These are phyloP conservation scores for Malbranchea zuffiana DNA, from an alignment of 2,329 filamentous ascomycete genomes.

Conservation along the genomic window DNA sequence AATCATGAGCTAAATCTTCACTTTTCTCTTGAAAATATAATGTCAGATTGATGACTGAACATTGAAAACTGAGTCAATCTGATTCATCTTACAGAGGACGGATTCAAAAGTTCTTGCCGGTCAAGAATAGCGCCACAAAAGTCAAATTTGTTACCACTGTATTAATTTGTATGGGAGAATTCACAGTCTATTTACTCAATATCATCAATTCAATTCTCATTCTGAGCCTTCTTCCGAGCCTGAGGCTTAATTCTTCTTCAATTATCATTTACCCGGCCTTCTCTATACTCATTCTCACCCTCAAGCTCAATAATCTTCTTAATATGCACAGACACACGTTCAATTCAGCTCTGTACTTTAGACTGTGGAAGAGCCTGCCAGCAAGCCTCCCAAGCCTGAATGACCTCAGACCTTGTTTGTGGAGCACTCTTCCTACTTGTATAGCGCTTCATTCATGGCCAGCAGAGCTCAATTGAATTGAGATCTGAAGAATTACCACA, in stretches of 20 bases:
- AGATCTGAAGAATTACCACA: slow-evolving; percentile 12
- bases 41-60: too few relatives aligned
- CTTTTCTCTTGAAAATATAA: too few relatives aligned
- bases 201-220: too few relatives aligned
- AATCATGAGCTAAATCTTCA: too few relatives aligned
- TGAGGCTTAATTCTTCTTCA: neutral
- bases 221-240: too few relatives aligned
- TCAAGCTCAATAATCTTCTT: neutral
- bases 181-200: too few relatives aligned
- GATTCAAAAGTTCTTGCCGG: too few relatives aligned
- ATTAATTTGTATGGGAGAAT: too few relatives aligned
- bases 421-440: slow-evolving; percentile 9
- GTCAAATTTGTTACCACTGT: too few relatives aligned
- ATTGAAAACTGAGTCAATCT: too few relatives aligned
- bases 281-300: slow-evolving; percentile 1
- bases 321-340: slow-evolving; percentile 9
- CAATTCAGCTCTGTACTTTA: slow-evolving; percentile 15
- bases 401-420: neutral
- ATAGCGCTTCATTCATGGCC: slow-evolving; percentile 11
- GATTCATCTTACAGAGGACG: too few relatives aligned
- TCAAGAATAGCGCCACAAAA: too few relatives aligned
- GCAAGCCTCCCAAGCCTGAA: slow-evolving; percentile 5
- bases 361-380: slow-evolving; percentile 12
- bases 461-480: slow-evolving; percentile 9
- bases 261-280: neutral